Evolutionary conservation across 2,329 filamentous ascomycete species (phyloP), one percentile per base, ranked within the genome.

Genomic region (Arachnopeziza araneosa): DNA sequence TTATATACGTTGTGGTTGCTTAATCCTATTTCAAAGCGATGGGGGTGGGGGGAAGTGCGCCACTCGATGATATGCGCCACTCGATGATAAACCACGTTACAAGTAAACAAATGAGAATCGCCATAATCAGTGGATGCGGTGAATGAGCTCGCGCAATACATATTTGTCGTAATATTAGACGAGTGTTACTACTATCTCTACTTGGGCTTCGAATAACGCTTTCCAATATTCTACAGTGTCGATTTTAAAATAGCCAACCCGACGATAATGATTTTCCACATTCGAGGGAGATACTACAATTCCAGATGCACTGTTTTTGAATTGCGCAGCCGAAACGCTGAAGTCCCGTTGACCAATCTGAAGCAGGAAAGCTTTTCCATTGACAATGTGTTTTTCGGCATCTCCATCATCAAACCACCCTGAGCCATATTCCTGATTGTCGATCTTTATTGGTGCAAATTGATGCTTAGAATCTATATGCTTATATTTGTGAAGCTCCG

Each of bases 101-200:
- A 70, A 67, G 65, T 72, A 71, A 60, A 71, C 69, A 63, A 64
- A 69, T 36, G 63, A 66, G 26, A 67, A 71, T 66, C 64, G 51
- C 26, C 60, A 8, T 58, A 44, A 21, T 55, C 36, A 60, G 56
- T 57, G 30, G 36, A 44, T 17, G 55, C 64, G 56, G 56, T 50
- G 51, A 61, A 58, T 60, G 49, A 61, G 44, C 50, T 62, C 2
- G 58, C 62, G 61, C n/a, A 60, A 24, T 66, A 64, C 26, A 55
- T 64, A 12, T 66, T 66, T 63, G 54, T 64, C n/a, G 58, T 61
- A 44, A 44, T 44, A 44, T 14, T 44, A 44, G 6, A 44, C 36
- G 12, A 44, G 36, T 14, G 36, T 44, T 44, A 44, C 36, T 44
- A 44, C 36, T 17, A 12, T 44, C 36, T 44, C 36, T 44, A 8